Evolutionary conservation across 2,329 filamentous ascomycete species (phyloP).

Genomic region (Seiridium cupressi): DNA sequence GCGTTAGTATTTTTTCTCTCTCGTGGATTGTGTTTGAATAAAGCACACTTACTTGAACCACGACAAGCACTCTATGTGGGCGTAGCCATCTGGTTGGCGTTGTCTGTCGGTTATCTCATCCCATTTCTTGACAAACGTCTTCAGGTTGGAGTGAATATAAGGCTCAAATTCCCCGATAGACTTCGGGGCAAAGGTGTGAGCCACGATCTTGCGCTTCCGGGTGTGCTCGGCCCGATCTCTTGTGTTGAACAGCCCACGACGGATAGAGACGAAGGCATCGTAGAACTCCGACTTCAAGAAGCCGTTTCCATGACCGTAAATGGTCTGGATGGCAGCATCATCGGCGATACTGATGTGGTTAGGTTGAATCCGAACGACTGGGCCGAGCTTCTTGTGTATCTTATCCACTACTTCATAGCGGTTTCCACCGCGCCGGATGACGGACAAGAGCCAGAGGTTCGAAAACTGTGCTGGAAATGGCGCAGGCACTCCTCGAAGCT

Average conservation of each 20-base stretch:
- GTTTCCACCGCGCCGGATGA: slow-evolving; percentile 59
- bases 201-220: slow-evolving; percentile 84
- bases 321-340: slow-evolving; percentile 68
- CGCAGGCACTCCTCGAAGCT: slow-evolving; percentile 55
- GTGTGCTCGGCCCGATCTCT: slow-evolving; percentile 78
- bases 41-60: slow-evolving; percentile 68
- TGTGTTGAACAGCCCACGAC: slow-evolving; percentile 85
- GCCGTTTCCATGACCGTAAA: slow-evolving; percentile 80
- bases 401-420: slow-evolving; percentile 66
- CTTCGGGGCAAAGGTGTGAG: slow-evolving; percentile 83
- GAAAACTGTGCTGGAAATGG: slow-evolving; percentile 66
- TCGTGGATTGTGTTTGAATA: no score
- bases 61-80: slow-evolving; percentile 68
- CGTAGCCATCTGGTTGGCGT: slow-evolving; percentile 48
- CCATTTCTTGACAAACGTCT: slow-evolving; percentile 71
- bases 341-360: slow-evolving; percentile 82
- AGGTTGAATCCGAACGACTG: slow-evolving; percentile 80
- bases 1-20: slow-evolving; percentile 10
- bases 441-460: slow-evolving; percentile 76
- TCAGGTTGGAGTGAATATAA: slow-evolving; percentile 79
- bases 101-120: slow-evolving; percentile 55
- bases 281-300: slow-evolving; percentile 83
- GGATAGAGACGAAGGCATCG: slow-evolving; percentile 86
- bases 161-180: slow-evolving; percentile 82
- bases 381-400: slow-evolving; percentile 72